Base-by-base conservation (phyloP, 306 rosid genomes). In the Quercus parvula region DNA sequence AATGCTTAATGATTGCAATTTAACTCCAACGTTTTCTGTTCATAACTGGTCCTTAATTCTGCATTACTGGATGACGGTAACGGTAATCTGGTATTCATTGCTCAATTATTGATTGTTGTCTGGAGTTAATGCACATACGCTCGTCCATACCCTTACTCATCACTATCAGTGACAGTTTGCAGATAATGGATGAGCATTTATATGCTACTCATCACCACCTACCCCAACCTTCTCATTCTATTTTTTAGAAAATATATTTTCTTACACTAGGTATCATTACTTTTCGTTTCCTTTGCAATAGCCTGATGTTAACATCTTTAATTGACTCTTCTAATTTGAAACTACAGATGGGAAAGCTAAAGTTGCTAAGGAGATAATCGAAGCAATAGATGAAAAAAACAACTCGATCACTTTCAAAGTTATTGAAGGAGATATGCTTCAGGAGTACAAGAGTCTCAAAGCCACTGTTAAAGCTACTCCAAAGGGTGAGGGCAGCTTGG, bases 371-470 rank as follows among this genome's bases (percentile, higher is more conserved):
- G 73, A 84, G 35, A 1, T 64, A 22, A 28, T 86, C 14, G 87
- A 84, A 73, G 79, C 85, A 56, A 46, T 86, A 33, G 86, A 87
- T 49, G 77, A 61, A 0, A 75, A 84, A 35, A 84, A 84, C 1
- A 76, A 84, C 14, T 44, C 56, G 18, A 46, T 84, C 24, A 69
- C 82, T 13, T 84, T 72, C 66, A 87, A 75, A 73, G 84, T 84
- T 12, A 30, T 81, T 30, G 86, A 83, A 74, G 86, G 82, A 28
- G 84, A 82, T 24, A 56, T 79, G 4, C 5, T 82, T 59, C 63
- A 84, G 67, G 61, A 76, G 12, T 79, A 64, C 80, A 75, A 79
- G 71, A 66, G 69, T 70, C 74, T 84, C 51, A 35, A 31, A 28
- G 0, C 49, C 58, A 59, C 31, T 4, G 1, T 78, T 13, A 76